Percentiles rank a stretch among this genome's conserved stretches.
Conservation (phyloP, 495 filamentous ascomycete genomes). For the Trichocladium antarcticum region DNA sequence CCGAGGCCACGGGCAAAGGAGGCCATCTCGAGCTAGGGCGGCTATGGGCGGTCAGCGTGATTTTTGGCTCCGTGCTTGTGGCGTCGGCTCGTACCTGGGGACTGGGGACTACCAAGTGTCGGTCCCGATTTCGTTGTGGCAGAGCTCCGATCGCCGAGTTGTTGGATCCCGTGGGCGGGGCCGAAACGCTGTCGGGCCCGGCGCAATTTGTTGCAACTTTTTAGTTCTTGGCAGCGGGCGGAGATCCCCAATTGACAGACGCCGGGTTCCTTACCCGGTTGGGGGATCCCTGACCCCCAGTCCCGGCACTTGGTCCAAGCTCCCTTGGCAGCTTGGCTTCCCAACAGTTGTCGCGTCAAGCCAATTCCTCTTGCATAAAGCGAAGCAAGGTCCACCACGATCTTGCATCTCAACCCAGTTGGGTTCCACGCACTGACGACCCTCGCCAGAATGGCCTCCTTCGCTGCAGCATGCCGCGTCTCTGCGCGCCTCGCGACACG, state of each 20-base stretch:
- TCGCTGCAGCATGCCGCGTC: slow-evolving; percentile 39
- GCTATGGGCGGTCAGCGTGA: no score
- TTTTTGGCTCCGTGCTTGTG: neutral
- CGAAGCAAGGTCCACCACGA: slow-evolving; percentile 6
- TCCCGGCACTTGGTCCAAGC: slow-evolving; percentile 3
- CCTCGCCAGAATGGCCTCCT: slow-evolving; percentile 39
- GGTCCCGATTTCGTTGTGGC: neutral
- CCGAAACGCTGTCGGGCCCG: slow-evolving; percentile 6
- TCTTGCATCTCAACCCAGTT: slow-evolving; percentile 4
- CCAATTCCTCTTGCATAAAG: slow-evolving; percentile 4
- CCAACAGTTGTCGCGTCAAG: slow-evolving; percentile 4
- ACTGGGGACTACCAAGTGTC: neutral
- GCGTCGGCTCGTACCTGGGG: neutral
- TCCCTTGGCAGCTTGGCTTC: neutral
- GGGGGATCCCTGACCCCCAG: neutral
- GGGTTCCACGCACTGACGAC: slow-evolving; percentile 13
- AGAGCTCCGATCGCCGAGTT: neutral
- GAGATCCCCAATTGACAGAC: neutral
- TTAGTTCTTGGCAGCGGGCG: neutral
- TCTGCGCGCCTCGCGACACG: slow-evolving; percentile 39
- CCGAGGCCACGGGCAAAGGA: slow-evolving; percentile 17
- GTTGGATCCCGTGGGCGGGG: slow-evolving; percentile 4
- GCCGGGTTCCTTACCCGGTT: neutral
- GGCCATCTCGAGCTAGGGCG: slow-evolving; percentile 10
- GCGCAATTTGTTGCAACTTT: no score